phyloP scores from a whole-genome alignment of 2,329 filamentous ascomycete genomes.

The Colletotrichum spaethianum region DNA sequence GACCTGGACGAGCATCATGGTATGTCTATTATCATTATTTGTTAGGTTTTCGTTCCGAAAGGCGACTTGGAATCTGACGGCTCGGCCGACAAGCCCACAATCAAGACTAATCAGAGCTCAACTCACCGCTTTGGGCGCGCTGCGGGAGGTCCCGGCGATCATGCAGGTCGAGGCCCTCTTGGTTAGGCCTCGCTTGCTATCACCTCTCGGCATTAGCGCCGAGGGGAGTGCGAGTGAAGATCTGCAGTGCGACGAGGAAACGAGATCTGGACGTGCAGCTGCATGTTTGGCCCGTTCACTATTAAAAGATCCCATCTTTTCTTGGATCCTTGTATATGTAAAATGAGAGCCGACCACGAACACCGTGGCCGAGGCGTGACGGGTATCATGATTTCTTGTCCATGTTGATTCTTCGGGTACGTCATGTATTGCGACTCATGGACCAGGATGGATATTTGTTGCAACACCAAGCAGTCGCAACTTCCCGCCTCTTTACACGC shows the following conservation, averaged over 20 bases:
- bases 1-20: neutral
- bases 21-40: neutral
- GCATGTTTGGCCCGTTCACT: no score
- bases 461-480: no score
- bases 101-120: neutral
- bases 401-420: no score
- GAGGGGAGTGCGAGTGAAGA: neutral
- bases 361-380: no score
- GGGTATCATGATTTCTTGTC: no score
- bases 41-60: neutral
- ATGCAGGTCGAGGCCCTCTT: neutral
- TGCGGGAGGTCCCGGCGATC: slow-evolving; percentile 4
- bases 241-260: neutral
- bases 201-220: neutral
- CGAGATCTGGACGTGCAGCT: no score
- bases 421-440: no score
- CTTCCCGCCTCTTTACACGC: no score
- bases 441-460: no score
- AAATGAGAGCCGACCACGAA: no score
- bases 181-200: neutral
- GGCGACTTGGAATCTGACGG: neutral
- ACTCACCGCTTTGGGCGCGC: neutral
- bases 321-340: no score
- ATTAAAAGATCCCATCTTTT: no score
- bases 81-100: neutral